These are phyloP conservation scores for Penicillium longicatenatum DNA, from an alignment of 495 filamentous ascomycete genomes.

Conservation along the genomic window DNA sequence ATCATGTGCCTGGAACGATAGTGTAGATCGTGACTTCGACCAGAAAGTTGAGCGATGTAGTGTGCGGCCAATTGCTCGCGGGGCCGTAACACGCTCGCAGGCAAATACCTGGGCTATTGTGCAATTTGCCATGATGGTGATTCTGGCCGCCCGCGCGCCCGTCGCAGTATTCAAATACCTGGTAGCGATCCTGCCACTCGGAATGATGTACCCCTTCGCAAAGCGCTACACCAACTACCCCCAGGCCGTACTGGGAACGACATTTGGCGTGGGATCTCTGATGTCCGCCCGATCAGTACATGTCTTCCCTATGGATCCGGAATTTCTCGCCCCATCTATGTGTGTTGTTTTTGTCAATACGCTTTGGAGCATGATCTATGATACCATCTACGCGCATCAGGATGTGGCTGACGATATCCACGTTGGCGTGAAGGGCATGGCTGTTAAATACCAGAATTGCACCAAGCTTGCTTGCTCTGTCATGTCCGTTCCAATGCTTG, in stretches of 20 bases:
- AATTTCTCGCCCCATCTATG: background rate
- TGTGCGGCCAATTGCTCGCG: slow-evolving; percentile 47
- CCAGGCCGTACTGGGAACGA: slow-evolving; percentile 34
- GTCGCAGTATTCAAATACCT: background rate
- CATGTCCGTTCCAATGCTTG: background rate
- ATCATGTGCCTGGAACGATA: slow-evolving; percentile 50
- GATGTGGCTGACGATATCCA: slow-evolving; percentile 45
- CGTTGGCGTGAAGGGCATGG: slow-evolving; percentile 41
- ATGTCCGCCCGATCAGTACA: background rate
- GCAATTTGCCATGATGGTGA: slow-evolving; percentile 3
- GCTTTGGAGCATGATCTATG: slow-evolving; percentile 48
- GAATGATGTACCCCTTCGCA: slow-evolving; percentile 14
- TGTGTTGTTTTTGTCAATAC: slow-evolving; percentile 26
- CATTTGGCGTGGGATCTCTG: background rate
- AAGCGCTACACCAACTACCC: slow-evolving; percentile 33
- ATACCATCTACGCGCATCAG: slow-evolving; percentile 50
- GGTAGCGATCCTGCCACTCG: slow-evolving; percentile 6
- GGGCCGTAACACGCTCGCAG: slow-evolving; percentile 38
- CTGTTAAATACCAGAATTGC: slow-evolving; percentile 22
- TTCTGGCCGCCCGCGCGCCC: background rate
- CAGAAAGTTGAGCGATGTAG: slow-evolving; percentile 37
- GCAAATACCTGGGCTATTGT: slow-evolving; percentile 32
- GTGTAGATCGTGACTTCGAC: slow-evolving; percentile 44
- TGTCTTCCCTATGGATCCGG: background rate
- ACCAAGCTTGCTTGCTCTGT: background rate